Base-by-base conservation (phyloP, 1,284 basidiomycete species). In the Agaricales sp. region DNA sequence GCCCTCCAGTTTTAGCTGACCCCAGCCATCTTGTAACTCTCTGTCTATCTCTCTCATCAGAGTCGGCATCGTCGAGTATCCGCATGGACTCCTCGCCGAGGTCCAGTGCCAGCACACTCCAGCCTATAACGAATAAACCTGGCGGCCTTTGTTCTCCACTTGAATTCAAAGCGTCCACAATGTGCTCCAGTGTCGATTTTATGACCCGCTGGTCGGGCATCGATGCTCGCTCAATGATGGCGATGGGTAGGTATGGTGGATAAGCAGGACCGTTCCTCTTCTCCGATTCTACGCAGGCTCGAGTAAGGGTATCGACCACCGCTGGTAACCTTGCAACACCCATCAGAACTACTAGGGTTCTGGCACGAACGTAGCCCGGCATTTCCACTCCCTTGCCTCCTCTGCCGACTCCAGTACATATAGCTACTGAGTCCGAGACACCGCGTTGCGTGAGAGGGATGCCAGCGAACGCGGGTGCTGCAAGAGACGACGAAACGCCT, bases 371-470 rank as follows among this genome's bases (percentile, higher is more conserved):
- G 66, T 98, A 98, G 2, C 85, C 89, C 0, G 93, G 93, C 22
- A 98, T 67, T 45, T 76, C 73, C 19, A 95, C 90, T n/a, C 78
- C 77, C 57, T 87, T 86, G 0, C 95, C 95, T 11, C 82, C 77
- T 26, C 92, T 72, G 0, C 93, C 94, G 0, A 98, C 93, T 0
- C 93, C 95, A 0, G 95, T 98, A 65, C 92, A 96, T 1, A 98
- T 80, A 47, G 88, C 73, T 54, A 98, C 76, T 0, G 80, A 82
- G 57, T 98, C 93, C 0, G 93, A 87, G 0, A 92, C 92, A 0
- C 95, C 95, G 3, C 95, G 81, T 63, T 98, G 95, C 0, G 95
- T 98, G 21, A 98, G 87, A 0, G 95, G 92, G 23, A 98, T 93
- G 0, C 86, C 84, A 11, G 89, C 83, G 63, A 95, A 87, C 0